Conservation (phyloP, 495 filamentous ascomycete species). For the Hypoxylon intermedium region DNA sequence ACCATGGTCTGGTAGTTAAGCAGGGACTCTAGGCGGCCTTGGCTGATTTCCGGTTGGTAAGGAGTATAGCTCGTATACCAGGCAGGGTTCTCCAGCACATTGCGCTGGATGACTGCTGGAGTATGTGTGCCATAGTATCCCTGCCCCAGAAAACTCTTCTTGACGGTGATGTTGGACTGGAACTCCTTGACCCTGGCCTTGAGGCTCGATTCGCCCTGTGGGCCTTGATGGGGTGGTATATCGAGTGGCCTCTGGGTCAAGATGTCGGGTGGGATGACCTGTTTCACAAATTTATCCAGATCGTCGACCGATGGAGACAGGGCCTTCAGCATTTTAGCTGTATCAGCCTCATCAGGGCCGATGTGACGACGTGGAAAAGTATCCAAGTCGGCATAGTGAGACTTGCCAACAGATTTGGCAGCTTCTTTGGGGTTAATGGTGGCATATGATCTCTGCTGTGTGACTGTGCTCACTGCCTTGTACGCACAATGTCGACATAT, state of each 20-base stretch:
- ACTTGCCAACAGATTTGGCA: slow-evolving; percentile 4
- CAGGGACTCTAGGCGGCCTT: slow-evolving; percentile 89
- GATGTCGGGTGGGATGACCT: slow-evolving; percentile 86
- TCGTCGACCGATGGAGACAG: slow-evolving; percentile 76
- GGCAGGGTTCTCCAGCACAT: slow-evolving; percentile 89
- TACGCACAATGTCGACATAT: slow-evolving; percentile 24
- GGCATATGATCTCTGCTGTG: slow-evolving; percentile 20
- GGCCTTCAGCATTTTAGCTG: slow-evolving; percentile 78
- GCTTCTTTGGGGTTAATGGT: slow-evolving; percentile 11
- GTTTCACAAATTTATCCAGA: slow-evolving; percentile 85
- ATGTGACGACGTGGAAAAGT: slow-evolving; percentile 87
- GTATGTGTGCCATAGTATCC: slow-evolving; percentile 89
- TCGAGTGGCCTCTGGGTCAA: slow-evolving; percentile 68
- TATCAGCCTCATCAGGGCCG: slow-evolving; percentile 78
- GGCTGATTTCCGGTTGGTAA: slow-evolving; percentile 98
- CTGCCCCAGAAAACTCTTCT: slow-evolving; percentile 77
- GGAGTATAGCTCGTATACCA: slow-evolving; percentile 99
- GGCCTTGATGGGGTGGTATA: slow-evolving; percentile 49
- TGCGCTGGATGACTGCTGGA: slow-evolving; percentile 92
- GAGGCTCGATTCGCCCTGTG: slow-evolving; percentile 72
- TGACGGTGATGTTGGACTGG: slow-evolving; percentile 67
- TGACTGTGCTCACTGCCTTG: slow-evolving; percentile 8
- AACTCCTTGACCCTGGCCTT: slow-evolving; percentile 68
- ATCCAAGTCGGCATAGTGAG: slow-evolving; percentile 34
- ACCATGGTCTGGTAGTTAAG: slow-evolving; percentile 98